Evolutionary conservation across 192 early-diverging fungal genomes (phyloP).

Genomic region (Kappamyces sp.): DNA sequence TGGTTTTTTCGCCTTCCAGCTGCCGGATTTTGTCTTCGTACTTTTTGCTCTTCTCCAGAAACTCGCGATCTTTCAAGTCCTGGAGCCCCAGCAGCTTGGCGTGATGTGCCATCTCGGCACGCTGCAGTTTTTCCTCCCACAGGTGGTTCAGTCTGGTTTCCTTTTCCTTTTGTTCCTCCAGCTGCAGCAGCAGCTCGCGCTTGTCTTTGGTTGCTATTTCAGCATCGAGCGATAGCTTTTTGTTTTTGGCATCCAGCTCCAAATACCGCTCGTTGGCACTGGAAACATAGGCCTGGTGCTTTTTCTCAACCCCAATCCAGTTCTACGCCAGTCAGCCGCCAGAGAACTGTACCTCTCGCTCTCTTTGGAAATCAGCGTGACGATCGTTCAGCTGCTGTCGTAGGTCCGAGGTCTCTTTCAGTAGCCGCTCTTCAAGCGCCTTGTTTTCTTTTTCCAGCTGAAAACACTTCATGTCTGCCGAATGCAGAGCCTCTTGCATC

Average conservation of each 20-base stretch:
- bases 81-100: constrained; percentile 19
- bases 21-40: constrained; percentile 20
- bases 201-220: constrained; percentile 42
- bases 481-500: constrained; percentile 22
- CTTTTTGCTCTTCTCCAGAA: constrained; percentile 9
- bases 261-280: constrained; percentile 15
- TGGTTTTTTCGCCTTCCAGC: constrained; percentile 16
- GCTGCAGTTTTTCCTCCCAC: constrained; percentile 24
- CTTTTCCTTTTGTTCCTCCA: constrained; percentile 34
- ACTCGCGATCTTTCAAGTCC: constrained; percentile 23
- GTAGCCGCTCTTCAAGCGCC: constrained; percentile 17
- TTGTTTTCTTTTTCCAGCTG: constrained; percentile 18
- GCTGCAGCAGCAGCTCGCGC: constrained; percentile 33
- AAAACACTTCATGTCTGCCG: constrained; percentile 23
- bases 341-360: constrained; percentile 30
- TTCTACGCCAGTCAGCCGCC: constrained; percentile 19
- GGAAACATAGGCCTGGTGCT: constrained; percentile 6
- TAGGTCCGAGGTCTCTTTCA: constrained; percentile 16
- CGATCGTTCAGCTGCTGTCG: constrained; percentile 19
- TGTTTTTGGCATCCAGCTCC: constrained; percentile 31
- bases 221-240: constrained; percentile 31
- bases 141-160: constrained; percentile 18
- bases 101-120: constrained; percentile 15
- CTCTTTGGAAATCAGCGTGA: constrained; percentile 28
- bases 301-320: constrained; percentile 24